Conservation (phyloP, 768 basidiomycete genomes). For the Astraeus odoratus region DNA sequence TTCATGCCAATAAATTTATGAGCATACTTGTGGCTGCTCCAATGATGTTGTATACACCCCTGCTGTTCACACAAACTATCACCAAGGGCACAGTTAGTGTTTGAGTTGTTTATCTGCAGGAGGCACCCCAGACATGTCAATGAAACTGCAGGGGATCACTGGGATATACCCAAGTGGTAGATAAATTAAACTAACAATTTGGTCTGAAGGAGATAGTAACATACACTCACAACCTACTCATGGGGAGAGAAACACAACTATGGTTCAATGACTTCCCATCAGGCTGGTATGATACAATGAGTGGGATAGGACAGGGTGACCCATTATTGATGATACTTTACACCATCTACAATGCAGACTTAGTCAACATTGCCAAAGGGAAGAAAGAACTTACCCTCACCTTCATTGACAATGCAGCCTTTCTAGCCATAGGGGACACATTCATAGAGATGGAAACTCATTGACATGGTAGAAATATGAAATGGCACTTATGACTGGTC, state of each 20-base stretch:
- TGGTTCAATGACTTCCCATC: slow-evolving; percentile 19
- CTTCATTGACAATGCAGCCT: slow-evolving; percentile 26
- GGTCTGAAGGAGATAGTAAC: background rate
- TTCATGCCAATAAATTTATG: too few relatives aligned
- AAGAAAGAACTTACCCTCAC: slow-evolving; percentile 15
- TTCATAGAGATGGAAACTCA: slow-evolving; percentile 19
- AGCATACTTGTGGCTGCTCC: too few relatives aligned
- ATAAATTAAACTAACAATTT: too few relatives aligned
- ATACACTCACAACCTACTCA: slow-evolving; percentile 7
- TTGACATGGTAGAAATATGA: slow-evolving; percentile 26
- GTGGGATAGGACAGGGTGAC: slow-evolving; percentile 29
- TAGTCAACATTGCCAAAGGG: slow-evolving; percentile 2
- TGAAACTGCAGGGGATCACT: too few relatives aligned
- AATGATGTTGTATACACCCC: too few relatives aligned
- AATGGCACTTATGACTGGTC: too few relatives aligned
- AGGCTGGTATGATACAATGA: slow-evolving; percentile 7
- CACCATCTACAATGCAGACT: slow-evolving; percentile 26
- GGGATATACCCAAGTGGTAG: too few relatives aligned
- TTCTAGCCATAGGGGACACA: slow-evolving; percentile 17
- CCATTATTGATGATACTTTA: slow-evolving; percentile 25
- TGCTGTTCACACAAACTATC: too few relatives aligned
- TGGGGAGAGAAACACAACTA: slow-evolving; percentile 2
- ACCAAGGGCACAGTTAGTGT: too few relatives aligned
- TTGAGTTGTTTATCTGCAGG: too few relatives aligned
- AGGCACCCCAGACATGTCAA: too few relatives aligned